These are phyloP conservation scores for Astragalus glycyphyllos DNA, from an alignment of 306 rosid genomes.

Conservation along the genomic window DNA sequence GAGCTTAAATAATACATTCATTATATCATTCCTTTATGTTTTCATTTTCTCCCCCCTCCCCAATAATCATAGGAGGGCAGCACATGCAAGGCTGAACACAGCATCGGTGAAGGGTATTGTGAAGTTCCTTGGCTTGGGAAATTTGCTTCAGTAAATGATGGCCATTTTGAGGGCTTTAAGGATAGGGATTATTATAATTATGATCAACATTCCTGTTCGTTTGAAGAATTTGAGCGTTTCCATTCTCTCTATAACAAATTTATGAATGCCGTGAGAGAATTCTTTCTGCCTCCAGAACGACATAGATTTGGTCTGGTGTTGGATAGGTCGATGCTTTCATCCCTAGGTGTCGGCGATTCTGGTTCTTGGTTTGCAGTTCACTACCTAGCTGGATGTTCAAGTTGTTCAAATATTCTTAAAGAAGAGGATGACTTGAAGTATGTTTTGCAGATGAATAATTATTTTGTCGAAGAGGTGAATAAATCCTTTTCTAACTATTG, in stretches of 20 bases:
- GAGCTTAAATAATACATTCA: conserved; percentile 33
- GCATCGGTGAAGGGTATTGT: conserved; percentile 49
- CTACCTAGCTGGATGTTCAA: conserved; percentile 69
- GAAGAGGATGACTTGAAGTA: conserved; percentile 70
- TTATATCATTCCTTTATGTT: conserved; percentile 37
- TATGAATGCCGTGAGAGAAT: conserved; percentile 72
- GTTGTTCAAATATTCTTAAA: conserved; percentile 71
- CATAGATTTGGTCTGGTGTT: conserved; percentile 76
- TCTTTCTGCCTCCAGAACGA: conserved; percentile 71
- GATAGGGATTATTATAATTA: conserved; percentile 40
- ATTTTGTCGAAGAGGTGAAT: conserved; percentile 76
- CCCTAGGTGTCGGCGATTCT: conserved; percentile 73
- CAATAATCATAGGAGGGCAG: conserved; percentile 53
- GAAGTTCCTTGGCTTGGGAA: conserved; percentile 68
- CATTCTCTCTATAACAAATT: conserved; percentile 72
- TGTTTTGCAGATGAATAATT: conserved; percentile 55
- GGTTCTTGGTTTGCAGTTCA: conserved; percentile 79
- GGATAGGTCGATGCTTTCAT: conserved; percentile 75
- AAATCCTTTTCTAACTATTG: conserved; percentile 36
- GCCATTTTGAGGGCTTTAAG: conserved; percentile 45
- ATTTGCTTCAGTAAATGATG: conserved; percentile 59
- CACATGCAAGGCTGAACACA: conserved; percentile 60
- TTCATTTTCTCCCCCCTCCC: conserved; percentile 27
- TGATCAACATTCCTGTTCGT: conserved; percentile 55
- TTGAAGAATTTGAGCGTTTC: conserved; percentile 67